Conservation (phyloP, 208 protist genomes). For the Vickermania ingenoplastis region DNA sequence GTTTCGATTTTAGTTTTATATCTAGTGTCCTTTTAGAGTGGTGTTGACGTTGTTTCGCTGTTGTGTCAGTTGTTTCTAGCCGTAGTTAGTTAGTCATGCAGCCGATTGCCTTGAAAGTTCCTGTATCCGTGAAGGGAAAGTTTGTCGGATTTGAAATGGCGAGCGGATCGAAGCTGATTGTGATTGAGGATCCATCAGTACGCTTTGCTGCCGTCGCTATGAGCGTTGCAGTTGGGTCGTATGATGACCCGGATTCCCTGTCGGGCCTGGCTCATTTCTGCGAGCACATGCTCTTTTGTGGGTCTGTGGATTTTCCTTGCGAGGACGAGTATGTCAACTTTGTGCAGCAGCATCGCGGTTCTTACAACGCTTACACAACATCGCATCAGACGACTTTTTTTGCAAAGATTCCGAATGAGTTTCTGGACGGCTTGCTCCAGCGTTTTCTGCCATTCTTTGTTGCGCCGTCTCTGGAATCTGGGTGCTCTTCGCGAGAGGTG, state of each 20-base stretch:
- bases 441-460: slow-evolving; percentile 93
- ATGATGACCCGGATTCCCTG: slow-evolving; percentile 53
- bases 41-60: too few species aligned
- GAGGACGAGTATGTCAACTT: slow-evolving; percentile 82
- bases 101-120: too few species aligned
- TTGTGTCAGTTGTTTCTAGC: too few species aligned
- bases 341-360: slow-evolving; percentile 62
- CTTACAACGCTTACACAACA: slow-evolving; percentile 82
- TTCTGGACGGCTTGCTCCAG: slow-evolving; percentile 79
- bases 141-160: background rate
- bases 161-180: background rate
- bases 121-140: too few species aligned
- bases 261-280: slow-evolving; percentile 88
- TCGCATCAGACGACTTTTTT: slow-evolving; percentile 79
- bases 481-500: slow-evolving; percentile 76
- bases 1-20: too few species aligned
- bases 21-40: too few species aligned
- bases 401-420: slow-evolving; percentile 62
- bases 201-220: slow-evolving; percentile 39
- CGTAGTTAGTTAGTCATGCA: too few species aligned
- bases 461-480: slow-evolving; percentile 73
- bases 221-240: slow-evolving; percentile 53
- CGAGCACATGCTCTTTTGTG: slow-evolving; percentile 94
- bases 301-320: slow-evolving; percentile 85
- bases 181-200: background rate